These are phyloP conservation scores for Scheffersomyces ergatensis DNA, from an alignment of 805 yeast species.

Conservation along the genomic window DNA sequence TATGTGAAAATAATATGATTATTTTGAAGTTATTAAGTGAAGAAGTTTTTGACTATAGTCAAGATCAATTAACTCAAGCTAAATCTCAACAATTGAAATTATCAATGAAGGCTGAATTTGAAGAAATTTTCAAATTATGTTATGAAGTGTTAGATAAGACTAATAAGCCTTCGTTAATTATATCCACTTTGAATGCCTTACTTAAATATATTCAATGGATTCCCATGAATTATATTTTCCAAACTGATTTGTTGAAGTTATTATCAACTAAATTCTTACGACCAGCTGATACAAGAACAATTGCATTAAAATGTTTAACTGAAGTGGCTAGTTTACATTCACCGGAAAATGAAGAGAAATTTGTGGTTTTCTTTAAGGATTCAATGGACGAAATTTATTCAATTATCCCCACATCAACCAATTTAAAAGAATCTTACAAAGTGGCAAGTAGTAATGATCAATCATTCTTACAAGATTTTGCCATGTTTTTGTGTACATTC, in stretches of 20 bases:
- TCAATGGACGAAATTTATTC: slow-evolving; percentile 68
- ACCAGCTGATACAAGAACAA: slow-evolving; percentile 76
- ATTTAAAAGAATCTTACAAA: slow-evolving; percentile 69
- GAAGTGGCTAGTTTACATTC: slow-evolving; percentile 76
- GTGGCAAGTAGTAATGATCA: slow-evolving; percentile 81
- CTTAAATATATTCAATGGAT: slow-evolving; percentile 92
- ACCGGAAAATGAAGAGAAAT: slow-evolving; percentile 51
- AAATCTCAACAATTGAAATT: slow-evolving; percentile 80
- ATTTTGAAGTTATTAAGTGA: slow-evolving; percentile 86
- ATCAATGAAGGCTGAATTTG: slow-evolving; percentile 86
- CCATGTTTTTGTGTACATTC: slow-evolving; percentile 87
- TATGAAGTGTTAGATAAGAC: slow-evolving; percentile 91
- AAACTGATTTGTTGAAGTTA: slow-evolving; percentile 73
- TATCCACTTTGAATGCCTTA: slow-evolving; percentile 79
- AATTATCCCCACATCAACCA: slow-evolving; percentile 71
- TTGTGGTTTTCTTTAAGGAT: slow-evolving; percentile 66
- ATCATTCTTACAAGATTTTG: slow-evolving; percentile 91
- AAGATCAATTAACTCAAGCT: slow-evolving; percentile 95
- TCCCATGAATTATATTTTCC: slow-evolving; percentile 85
- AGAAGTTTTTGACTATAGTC: slow-evolving; percentile 94
- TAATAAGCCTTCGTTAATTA: slow-evolving; percentile 75
- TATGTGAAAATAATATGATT: slow-evolving; percentile 96
- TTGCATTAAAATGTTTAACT: slow-evolving; percentile 87
- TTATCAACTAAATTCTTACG: slow-evolving; percentile 74
- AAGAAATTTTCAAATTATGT: slow-evolving; percentile 90